A percentile compares a stretch with the other conserved stretches of the same genome.
Conservation (phyloP, 2,329 filamentous ascomycete genomes). For the Beauveria rudraprayagi region DNA sequence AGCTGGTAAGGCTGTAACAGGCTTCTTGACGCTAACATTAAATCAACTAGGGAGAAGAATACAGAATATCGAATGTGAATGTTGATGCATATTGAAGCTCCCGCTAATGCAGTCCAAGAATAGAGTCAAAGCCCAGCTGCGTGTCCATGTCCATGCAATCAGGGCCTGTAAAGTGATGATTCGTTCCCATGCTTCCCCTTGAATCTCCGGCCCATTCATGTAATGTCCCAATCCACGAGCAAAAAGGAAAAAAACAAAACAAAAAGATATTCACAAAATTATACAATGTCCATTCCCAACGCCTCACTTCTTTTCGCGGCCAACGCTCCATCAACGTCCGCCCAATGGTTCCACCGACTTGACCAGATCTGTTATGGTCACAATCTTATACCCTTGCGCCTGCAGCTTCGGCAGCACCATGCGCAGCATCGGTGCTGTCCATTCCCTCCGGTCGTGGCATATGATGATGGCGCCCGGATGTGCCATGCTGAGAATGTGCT, state of each 20-base stretch:
- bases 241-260: not conserved
- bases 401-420: slow-evolving; percentile 64
- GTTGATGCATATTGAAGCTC: no score
- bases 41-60: no score
- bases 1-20: no score
- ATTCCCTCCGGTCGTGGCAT: slow-evolving; percentile 76
- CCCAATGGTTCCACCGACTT: slow-evolving; percentile 19
- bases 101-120: not conserved
- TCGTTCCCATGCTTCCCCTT: no score
- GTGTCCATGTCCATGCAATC: not conserved
- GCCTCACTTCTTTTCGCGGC: not conserved
- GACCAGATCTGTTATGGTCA: slow-evolving; percentile 63
- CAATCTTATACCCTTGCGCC: slow-evolving; percentile 60
- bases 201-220: no score
- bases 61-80: no score
- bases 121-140: not conserved
- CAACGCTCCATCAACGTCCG: not conserved
- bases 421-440: slow-evolving; percentile 73
- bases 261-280: not conserved
- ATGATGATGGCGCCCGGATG: slow-evolving; percentile 72
- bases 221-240: no score
- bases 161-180: not conserved
- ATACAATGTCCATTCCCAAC: not conserved
- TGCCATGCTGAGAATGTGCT: slow-evolving; percentile 73
- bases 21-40: no score